A percentile compares a stretch with the other conserved stretches of the same genome.
Evolutionary conservation across 2,329 filamentous ascomycete genomes (phyloP).

Genomic region (Calycina marina): DNA sequence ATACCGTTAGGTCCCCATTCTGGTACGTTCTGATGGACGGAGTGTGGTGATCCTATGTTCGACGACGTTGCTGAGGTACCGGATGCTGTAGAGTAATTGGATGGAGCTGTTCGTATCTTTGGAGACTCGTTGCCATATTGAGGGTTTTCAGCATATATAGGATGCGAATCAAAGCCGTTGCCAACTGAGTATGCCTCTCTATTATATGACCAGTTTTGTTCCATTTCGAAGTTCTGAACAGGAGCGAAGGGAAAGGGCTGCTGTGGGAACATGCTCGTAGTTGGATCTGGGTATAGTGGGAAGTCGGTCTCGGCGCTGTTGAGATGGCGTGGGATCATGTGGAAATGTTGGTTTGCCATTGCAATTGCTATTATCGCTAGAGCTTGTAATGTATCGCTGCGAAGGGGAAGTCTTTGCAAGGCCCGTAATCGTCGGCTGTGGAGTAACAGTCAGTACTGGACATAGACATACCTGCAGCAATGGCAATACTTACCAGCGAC

Average conservation of each 20-base stretch:
- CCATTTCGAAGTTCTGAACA: slow-evolving; percentile 29
- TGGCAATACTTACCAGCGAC: no score
- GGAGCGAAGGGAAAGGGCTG: slow-evolving; percentile 33
- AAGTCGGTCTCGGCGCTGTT: slow-evolving; percentile 24
- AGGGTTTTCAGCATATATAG: slow-evolving; percentile 29
- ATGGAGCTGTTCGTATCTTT: slow-evolving; percentile 18
- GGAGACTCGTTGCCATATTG: slow-evolving; percentile 19
- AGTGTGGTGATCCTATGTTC: slow-evolving; percentile 22
- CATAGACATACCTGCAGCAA: no score
- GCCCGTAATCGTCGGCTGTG: no score
- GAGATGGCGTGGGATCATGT: slow-evolving; percentile 62
- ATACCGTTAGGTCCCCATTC: slow-evolving; percentile 20
- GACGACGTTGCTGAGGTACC: slow-evolving; percentile 21
- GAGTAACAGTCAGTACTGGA: no score
- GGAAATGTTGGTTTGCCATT: slow-evolving; percentile 73
- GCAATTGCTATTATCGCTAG: slow-evolving; percentile 53
- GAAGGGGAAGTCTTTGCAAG: no score
- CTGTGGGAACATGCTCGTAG: slow-evolving; percentile 25
- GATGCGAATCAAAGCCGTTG: slow-evolving; percentile 31
- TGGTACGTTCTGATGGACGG: slow-evolving; percentile 17
- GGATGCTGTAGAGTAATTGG: slow-evolving; percentile 22
- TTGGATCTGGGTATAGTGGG: slow-evolving; percentile 32
- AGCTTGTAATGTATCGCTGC: no score
- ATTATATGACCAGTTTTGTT: slow-evolving; percentile 24
- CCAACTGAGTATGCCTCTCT: slow-evolving; percentile 24